Base-by-base conservation (phyloP, 805 yeast genomes). In the Blastobotrys terrestris region DNA sequence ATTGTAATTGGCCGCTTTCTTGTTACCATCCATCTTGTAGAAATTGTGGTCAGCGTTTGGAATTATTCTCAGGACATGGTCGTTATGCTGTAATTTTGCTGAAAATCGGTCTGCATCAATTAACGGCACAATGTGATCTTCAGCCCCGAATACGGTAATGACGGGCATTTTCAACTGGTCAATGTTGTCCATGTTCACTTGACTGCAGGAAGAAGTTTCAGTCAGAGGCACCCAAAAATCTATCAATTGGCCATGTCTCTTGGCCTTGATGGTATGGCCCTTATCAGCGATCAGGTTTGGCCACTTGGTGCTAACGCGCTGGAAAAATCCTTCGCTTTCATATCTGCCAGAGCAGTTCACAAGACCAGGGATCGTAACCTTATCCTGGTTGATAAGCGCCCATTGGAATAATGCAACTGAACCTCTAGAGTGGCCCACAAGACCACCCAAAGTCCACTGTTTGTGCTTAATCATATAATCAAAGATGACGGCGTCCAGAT, bases 341-440 rank as follows among this genome's bases (percentile, higher is more conserved):
- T 69, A 90, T 57, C 97, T 74, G 2, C 90, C 85, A 1, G 89
- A 78, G 65, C 88, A 81, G 58, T 87, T 87, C 61, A 89, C 71
- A 59, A 91, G 63, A 53, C 76, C 76, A 0, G 91, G 90, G 1
- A 86, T 79, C 18, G 45, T 43, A 19, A 52, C 55, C 8, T n/a
- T 40, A 11, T 52, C 50, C 7, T 55, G 77, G 5, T 63, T 57
- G 2, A 71, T 57, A 35, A 78, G 54, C 2, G 84, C 84, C 86
- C 91, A 91, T 52, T 78, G 70, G 61, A 87, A 83, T 83, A 83
- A 80, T 3, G 91, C 83, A 22, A 85, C 77, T 2, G 80, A 75
- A 7, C 96, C 97, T 54, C 97, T 73, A 0, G 96, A 87, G 66
- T 91, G 97, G 2, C 81, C 85, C 31, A 87, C 77, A 3, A 90